These are phyloP conservation scores for Benincasa hispida DNA, from an alignment of 306 rosid genomes.

Conservation along the genomic window DNA sequence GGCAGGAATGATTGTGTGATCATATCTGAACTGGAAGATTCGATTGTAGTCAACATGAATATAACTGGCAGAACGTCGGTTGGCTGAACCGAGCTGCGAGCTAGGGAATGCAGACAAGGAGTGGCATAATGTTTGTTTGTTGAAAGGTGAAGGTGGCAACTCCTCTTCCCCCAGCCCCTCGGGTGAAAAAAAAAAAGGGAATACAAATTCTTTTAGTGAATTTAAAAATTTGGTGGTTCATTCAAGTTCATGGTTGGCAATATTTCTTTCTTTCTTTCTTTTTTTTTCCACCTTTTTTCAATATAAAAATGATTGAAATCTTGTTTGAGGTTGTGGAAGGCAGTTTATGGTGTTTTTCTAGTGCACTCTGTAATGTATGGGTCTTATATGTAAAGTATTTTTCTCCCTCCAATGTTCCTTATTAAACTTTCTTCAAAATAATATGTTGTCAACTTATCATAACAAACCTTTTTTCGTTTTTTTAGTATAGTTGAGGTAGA, in stretches of 20 bases:
- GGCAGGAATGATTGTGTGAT: slow-evolving; percentile 39
- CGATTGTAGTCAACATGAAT: slow-evolving; percentile 12
- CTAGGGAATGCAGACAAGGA: slow-evolving; percentile 22
- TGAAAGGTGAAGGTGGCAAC: slow-evolving; percentile 34
- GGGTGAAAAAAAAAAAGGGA: slow-evolving; percentile 26
- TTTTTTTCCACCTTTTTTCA: neutral
- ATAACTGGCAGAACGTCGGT: slow-evolving; percentile 9
- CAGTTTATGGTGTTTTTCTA: neutral
- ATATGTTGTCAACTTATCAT: neutral
- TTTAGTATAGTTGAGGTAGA: no score
- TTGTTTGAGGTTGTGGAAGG: neutral
- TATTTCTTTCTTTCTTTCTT: neutral
- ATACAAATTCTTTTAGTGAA: slow-evolving; percentile 37
- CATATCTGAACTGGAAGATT: neutral
- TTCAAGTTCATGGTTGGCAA: neutral
- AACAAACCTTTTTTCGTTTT: no score
- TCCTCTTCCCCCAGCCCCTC: slow-evolving; percentile 1
- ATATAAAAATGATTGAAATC: neutral
- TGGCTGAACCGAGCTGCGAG: slow-evolving; percentile 1
- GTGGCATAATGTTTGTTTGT: slow-evolving; percentile 20
- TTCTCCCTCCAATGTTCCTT: neutral
- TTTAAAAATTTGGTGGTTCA: slow-evolving; percentile 23
- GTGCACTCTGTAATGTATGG: neutral
- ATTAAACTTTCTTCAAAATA: neutral
- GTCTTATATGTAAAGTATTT: neutral